Evolutionary conservation across 768 basidiomycete genomes (phyloP).

Genomic region (Crassisporium funariophilum): DNA sequence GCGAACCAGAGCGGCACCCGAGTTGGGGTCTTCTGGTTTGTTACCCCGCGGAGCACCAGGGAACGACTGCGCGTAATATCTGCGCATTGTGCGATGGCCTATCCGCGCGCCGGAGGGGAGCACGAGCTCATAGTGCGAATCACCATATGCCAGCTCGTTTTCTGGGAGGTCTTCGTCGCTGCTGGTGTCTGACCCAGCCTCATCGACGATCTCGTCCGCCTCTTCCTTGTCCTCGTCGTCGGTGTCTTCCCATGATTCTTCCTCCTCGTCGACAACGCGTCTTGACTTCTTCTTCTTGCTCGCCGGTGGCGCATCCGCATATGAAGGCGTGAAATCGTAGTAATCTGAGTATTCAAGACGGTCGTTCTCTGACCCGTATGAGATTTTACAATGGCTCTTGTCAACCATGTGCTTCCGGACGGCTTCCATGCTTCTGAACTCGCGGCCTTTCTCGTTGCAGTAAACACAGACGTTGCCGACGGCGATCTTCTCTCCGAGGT

Average conservation of each 20-base stretch:
- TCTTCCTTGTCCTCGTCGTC: slow-evolving; percentile 44
- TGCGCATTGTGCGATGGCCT: slow-evolving; percentile 84
- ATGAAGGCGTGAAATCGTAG: slow-evolving; percentile 88
- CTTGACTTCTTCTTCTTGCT: slow-evolving; percentile 23
- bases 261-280: slow-evolving; percentile 16
- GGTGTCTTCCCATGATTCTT: slow-evolving; percentile 41
- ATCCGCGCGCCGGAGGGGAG: slow-evolving; percentile 92
- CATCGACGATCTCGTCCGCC: slow-evolving; percentile 42
- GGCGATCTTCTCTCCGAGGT: slow-evolving; percentile 91
- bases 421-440: slow-evolving; percentile 83
- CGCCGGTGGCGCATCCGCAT: slow-evolving; percentile 51
- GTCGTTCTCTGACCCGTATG: slow-evolving; percentile 81
- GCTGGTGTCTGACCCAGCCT: slow-evolving; percentile 22
- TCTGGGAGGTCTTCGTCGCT: slow-evolving; percentile 43
- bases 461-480: slow-evolving; percentile 93
- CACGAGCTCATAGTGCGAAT: slow-evolving; percentile 83
- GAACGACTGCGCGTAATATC: slow-evolving; percentile 88
- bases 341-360: slow-evolving; percentile 88
- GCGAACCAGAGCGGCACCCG: slow-evolving; percentile 76
- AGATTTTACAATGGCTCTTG: slow-evolving; percentile 96
- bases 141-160: slow-evolving; percentile 71
- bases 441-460: slow-evolving; percentile 82
- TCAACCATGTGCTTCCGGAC: slow-evolving; percentile 95
- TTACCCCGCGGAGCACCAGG: slow-evolving; percentile 40
- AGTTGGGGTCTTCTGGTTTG: slow-evolving; percentile 64